Conservation (phyloP, 352 stramenopile species). For the Phytopythium oedochilum region DNA sequence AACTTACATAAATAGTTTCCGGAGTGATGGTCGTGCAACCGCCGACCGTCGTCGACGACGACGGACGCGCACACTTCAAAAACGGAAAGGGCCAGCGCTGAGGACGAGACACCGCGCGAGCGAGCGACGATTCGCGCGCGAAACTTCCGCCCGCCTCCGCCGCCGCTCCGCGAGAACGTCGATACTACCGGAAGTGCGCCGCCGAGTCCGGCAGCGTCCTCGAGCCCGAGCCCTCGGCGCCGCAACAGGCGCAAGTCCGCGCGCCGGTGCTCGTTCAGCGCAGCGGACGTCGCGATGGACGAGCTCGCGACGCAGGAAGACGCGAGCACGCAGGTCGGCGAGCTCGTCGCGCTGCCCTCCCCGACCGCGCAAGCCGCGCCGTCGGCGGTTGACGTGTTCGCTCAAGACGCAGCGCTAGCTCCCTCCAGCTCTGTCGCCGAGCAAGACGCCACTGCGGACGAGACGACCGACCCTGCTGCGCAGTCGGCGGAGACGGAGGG, state of each 20-base stretch:
- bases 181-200: neutral
- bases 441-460: neutral
- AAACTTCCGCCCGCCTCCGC: neutral
- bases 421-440: no score
- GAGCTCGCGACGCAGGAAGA: neutral
- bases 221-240: neutral
- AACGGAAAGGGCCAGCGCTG: neutral
- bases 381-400: neutral
- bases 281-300: neutral
- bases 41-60: no score
- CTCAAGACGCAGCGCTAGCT: neutral
- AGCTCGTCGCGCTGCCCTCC: neutral
- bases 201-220: neutral
- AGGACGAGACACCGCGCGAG: neutral
- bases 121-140: neutral
- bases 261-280: neutral
- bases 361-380: neutral
- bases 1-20: no score
- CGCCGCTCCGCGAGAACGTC: neutral
- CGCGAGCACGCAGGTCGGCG: neutral
- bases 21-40: neutral
- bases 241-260: neutral
- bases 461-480: no score
- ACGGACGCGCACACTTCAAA: slow-evolving; percentile 3
- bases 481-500: no score